Percentiles rank a stretch among this genome's conserved stretches.
Evolutionary conservation across 176 grass and related monocot genomes (phyloP).

Genomic region (Phragmites australis): DNA sequence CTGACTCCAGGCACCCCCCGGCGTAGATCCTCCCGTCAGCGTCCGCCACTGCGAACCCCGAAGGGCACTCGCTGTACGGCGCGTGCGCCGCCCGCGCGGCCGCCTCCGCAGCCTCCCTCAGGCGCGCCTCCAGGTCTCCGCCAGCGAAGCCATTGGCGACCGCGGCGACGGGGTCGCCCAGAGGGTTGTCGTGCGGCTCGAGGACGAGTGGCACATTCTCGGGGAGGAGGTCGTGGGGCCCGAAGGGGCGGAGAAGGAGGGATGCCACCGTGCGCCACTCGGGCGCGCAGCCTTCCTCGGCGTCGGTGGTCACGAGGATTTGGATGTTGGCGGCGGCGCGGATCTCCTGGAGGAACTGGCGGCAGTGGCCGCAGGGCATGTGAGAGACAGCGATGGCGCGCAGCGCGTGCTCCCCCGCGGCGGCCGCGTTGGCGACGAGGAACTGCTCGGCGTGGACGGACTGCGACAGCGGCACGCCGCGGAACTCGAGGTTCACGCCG

Average conservation of each 20-base stretch:
- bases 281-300: constrained; percentile 34
- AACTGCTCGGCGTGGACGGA: constrained; percentile 91
- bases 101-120: constrained; percentile 56
- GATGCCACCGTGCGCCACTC: constrained; percentile 70
- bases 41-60: constrained; percentile 87
- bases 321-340: constrained; percentile 70
- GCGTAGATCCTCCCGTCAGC: constrained; percentile 59
- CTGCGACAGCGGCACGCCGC: constrained; percentile 61
- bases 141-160: constrained; percentile 40
- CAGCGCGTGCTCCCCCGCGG: constrained; percentile 65
- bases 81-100: constrained; percentile 74
- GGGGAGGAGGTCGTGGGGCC: constrained; percentile 73
- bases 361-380: constrained; percentile 94
- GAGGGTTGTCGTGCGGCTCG: constrained; percentile 65
- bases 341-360: constrained; percentile 97
- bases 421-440: constrained; percentile 75
- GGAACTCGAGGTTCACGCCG: constrained; percentile 93
- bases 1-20: constrained; percentile 70
- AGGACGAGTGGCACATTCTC: constrained; percentile 68
- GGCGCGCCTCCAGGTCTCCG: constrained; percentile 25
- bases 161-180: constrained; percentile 34
- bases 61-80: constrained; percentile 76
- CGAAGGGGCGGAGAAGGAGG: constrained; percentile 76
- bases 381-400: constrained; percentile 85
- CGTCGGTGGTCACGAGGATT: constrained; percentile 81